phyloP scores from a whole-genome alignment of 2,329 filamentous ascomycete species.

The Pseudogymnoascus sp. region DNA sequence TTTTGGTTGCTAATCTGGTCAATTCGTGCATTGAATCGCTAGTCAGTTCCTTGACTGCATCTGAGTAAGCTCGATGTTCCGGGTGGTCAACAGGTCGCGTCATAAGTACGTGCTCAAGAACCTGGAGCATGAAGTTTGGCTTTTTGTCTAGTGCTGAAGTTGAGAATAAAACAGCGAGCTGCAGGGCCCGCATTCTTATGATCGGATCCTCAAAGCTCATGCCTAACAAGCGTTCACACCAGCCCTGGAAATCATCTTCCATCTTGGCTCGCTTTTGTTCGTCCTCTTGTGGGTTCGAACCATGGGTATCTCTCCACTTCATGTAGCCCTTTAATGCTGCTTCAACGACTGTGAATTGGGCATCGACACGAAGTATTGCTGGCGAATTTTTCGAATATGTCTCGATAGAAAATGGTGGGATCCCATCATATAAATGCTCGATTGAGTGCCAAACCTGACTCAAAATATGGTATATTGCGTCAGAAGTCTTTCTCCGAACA shows the following conservation, averaged over 20 bases:
- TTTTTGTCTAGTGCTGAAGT: constrained; percentile 72
- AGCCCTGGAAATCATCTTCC: constrained; percentile 58
- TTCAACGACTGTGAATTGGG: constrained; percentile 83
- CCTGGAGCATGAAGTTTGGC: constrained; percentile 74
- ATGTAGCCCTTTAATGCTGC: constrained; percentile 81
- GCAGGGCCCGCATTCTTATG: constrained; percentile 72
- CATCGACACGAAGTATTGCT: constrained; percentile 72
- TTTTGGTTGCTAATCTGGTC: constrained; percentile 79
- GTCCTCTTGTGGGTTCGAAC: constrained; percentile 41
- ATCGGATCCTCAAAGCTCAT: constrained; percentile 75
- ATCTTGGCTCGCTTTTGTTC: constrained; percentile 49
- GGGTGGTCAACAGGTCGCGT: constrained; percentile 69
- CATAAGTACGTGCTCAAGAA: constrained; percentile 84
- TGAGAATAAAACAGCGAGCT: constrained; percentile 77
- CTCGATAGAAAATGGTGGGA: constrained; percentile 55
- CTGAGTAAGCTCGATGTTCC: constrained; percentile 67
- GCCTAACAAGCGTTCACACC: constrained; percentile 64
- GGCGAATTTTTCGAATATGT: constrained; percentile 63
- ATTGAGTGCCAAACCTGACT: constrained; percentile 66
- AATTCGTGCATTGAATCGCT: constrained; percentile 78
- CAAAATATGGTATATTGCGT: constrained; percentile 85
- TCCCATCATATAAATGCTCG: constrained; percentile 65
- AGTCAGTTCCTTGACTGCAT: constrained; percentile 84
- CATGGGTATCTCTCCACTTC: constrained; percentile 59
- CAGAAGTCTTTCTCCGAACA: constrained; percentile 70